Base-by-base conservation (phyloP, 2,329 filamentous ascomycete genomes). In the Corynespora cassiicola region DNA sequence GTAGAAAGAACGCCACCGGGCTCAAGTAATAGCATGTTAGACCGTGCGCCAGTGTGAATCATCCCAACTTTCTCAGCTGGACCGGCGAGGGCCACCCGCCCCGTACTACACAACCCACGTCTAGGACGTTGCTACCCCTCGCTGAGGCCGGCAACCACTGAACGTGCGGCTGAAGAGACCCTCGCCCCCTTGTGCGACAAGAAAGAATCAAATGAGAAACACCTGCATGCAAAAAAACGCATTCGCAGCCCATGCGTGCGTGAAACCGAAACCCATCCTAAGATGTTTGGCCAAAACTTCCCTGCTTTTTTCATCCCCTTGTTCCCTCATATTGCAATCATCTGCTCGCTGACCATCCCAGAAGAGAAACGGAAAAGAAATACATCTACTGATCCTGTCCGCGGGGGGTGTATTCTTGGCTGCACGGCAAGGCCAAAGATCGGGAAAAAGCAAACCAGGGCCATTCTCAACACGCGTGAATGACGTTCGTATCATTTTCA, bases 401-500 rank as follows among this genome's bases (percentile, higher is more conserved):
- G 56, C 50, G 42, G 35, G 36, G 40, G 36, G n/a, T n/a, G n/a
- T n/a, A n/a, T n/a, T 39, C 42, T 62, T 56, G 55, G 50, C 46
- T 41, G 49, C 56, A 58, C 54, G 54, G 50, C 36, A 44, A 48
- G 47, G 49, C 50, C 47, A 47, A 38, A 49, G 47, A 45, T 61
- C 53, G 50, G 50, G 56, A 58, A 51, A 60, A 63, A 60, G 54
- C 52, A 62, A 57, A 56, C 53, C 54, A 58, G 47, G 37, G 58
- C 57, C 61, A 63, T 63, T 63, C 54, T 58, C 52, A 54, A 45
- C 37, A 53, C 49, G 50, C 45, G 54, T 52, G 60, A 61, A 62
- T 59, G 63, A 64, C 57, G 57, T 59, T 47, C 41, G 42, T 61
- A 61, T 63, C 63, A 61, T 64, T 50, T 65, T 65, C 60, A 60